These are phyloP conservation scores for Fistulina hepatica DNA, from an alignment of 1,284 basidiomycete species.

Conservation along the genomic window DNA sequence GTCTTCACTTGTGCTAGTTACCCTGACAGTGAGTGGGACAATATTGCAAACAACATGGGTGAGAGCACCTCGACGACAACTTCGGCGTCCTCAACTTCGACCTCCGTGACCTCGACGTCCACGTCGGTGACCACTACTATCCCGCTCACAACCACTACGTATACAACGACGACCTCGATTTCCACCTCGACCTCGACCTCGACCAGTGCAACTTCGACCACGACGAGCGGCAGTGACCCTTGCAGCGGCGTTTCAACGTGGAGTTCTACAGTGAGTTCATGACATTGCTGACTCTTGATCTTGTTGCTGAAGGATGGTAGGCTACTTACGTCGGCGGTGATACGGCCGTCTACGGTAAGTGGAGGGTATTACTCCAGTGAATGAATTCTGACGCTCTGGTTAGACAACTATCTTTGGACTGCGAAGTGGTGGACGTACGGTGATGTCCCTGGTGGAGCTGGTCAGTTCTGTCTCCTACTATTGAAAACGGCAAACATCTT, in stretches of 20 bases:
- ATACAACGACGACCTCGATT: slow-evolving; percentile 14
- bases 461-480: slow-evolving; percentile 21
- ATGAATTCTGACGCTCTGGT: too few relatives aligned
- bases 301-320: too few relatives aligned
- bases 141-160: slow-evolving; percentile 6
- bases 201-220: slow-evolving; percentile 21
- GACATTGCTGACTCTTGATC: too few relatives aligned
- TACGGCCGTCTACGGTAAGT: too few relatives aligned
- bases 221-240: slow-evolving; percentile 24
- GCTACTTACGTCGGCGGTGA: too few relatives aligned
- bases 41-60: slow-evolving; percentile 54
- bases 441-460: slow-evolving; percentile 42
- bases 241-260: slow-evolving; percentile 46
- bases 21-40: slow-evolving; percentile 60
- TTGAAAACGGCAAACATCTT: too few relatives aligned
- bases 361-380: too few relatives aligned
- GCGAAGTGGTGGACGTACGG: slow-evolving; percentile 48
- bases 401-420: slow-evolving; percentile 37
- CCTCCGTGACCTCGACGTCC: slow-evolving; percentile 17
- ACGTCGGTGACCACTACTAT: slow-evolving; percentile 13
- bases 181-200: too few relatives aligned
- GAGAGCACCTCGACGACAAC: slow-evolving; percentile 9
- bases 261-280: slow-evolving; percentile 33
- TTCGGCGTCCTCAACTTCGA: slow-evolving; percentile 12
- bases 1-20: slow-evolving; percentile 27